Evolutionary conservation across 768 basidiomycete species (phyloP).

Genomic region (Guyanaporus albipodus): DNA sequence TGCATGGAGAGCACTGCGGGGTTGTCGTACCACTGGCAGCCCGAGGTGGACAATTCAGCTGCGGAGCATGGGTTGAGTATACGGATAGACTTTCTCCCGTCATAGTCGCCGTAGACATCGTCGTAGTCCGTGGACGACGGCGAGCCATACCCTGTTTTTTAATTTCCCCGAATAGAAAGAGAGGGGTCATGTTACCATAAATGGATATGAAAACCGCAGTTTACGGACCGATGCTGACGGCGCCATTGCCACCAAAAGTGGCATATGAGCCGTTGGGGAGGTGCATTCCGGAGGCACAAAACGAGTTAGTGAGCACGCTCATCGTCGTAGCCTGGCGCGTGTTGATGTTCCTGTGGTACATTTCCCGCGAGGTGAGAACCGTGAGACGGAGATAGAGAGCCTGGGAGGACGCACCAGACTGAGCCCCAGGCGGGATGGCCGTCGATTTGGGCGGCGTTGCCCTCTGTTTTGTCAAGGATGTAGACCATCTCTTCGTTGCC

Average conservation of each 20-base stretch:
- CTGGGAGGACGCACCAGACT: slow-evolving; percentile 43
- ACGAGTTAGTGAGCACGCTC: slow-evolving; percentile 58
- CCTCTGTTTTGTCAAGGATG: slow-evolving; percentile 85
- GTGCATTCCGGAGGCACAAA: slow-evolving; percentile 80
- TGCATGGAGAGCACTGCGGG: slow-evolving; percentile 59
- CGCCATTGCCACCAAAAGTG: slow-evolving; percentile 73
- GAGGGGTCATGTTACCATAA: too few relatives aligned
- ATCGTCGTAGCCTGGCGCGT: slow-evolving; percentile 19
- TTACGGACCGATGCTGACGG: slow-evolving; percentile 46
- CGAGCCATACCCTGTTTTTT: slow-evolving; percentile 37
- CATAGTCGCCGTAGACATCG: slow-evolving; percentile 67
- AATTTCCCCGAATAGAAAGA: slow-evolving; percentile 18
- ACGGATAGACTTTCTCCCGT: slow-evolving; percentile 77
- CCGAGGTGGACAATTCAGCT: slow-evolving; percentile 38
- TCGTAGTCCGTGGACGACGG: slow-evolving; percentile 39
- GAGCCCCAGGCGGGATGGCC: slow-evolving; percentile 74
- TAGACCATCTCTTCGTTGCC: slow-evolving; percentile 79
- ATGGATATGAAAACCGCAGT: too few relatives aligned
- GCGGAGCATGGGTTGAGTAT: slow-evolving; percentile 68
- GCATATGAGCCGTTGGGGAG: slow-evolving; percentile 72
- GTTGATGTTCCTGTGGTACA: slow-evolving; percentile 17
- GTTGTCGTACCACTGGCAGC: slow-evolving; percentile 72
- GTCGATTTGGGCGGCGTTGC: slow-evolving; percentile 59
- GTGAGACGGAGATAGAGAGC: not conserved
- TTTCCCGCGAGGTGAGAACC: not conserved